Base-by-base conservation (phyloP, 306 rosid species). In the Fragaria vesca region DNA sequence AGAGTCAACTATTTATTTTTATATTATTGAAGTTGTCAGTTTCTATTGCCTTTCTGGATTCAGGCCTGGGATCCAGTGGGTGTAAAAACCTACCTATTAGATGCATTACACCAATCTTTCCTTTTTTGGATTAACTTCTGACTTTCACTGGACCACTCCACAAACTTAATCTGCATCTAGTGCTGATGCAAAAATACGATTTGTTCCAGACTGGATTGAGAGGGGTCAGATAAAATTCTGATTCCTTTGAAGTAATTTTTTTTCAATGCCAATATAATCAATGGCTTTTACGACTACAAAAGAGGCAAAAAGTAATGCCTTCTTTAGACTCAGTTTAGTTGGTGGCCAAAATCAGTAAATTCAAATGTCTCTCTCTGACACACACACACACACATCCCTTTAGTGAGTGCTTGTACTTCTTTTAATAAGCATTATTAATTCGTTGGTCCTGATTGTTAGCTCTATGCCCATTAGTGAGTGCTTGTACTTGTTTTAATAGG, bases 401-500 rank as follows among this genome's bases (percentile, higher is more conserved):
- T 15, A 12, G 60, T 58, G 73, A 61, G 30, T 66, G 58, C 80
- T 66, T 30, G 61, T 63, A 21, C 26, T n/a, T 61, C 46, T 47
- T 81, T 69, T 43, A 40, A 65, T 40, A 45, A 42, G 30, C 48
- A 46, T 80, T 47, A 16, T 12, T 47, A 47, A 45, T 80, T 43
- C 47, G 9, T 1, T 8, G 2, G 47, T 43, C 47, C 2, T 43
- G 2, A 43, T 43, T 43, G 45, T 42, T 42, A 42, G 45, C 45
- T 43, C 2, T 43, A 43, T 43, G 47, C 8, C 55, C 3, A 0
- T 5, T 17, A 12, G 61, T 58, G 71, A 61, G 26, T 67, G 60
- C 80, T 66, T 32, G 62, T 58, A 21, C 28, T 21, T 62, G 52
- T 47, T 82, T 69, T 38, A 28, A 65, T 40, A 45, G 48, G 30